Evolutionary conservation across 768 basidiomycete genomes (phyloP), one percentile per base, ranked within the genome.

Genomic region (Pleurotus platypus): DNA sequence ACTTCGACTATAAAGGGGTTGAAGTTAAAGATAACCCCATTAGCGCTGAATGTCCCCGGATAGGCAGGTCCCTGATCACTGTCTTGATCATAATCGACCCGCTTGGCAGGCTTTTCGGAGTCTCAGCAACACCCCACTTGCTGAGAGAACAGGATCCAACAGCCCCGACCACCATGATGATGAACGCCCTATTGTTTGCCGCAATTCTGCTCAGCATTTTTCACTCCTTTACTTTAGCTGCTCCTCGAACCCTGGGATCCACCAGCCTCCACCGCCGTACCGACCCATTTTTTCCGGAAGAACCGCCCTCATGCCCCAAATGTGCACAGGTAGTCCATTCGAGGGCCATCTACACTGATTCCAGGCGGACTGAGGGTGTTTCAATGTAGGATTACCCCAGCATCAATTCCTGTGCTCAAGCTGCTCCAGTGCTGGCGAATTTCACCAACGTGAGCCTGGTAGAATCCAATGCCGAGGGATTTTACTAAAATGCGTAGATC

Each of bases 341-440:
- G 54, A 20, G 5, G 13, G 5, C 46, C 30, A 22, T 15, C 43
- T 42, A 16, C 11, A 38, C 13, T 46, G 15, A 45, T 60, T 49
- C 24, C 7, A 22, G 27, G 49, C 15, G 40, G 6, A 18, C 49
- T 37, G 20, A 12, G 2, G 5, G 43, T 22, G 16, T 24, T 22
- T 35, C 15, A 30, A 47, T 45, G 2, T 60, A 79, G 79, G 70
- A 79, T 57, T 87, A 82, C 61, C 63, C 67, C 18, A 77, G 64
- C 45, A 85, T 89, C 57, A 76, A 75, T 62, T 78, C 76, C 60
- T 86, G 86, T 63, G 81, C 83, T 1, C 70, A 78, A 60, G 84
- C 85, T 2, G 75, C 78, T 9, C 81, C 83, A 0, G 78, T 83
- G 1, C 67, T 87, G 24, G 77, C 81, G 15, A 85, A 87, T 66